Percentiles rank a stretch among this genome's conserved stretches.
These are phyloP conservation scores for Aurifilum marmelostoma DNA, from an alignment of 2,329 filamentous ascomycete genomes.

Conservation along the genomic window DNA sequence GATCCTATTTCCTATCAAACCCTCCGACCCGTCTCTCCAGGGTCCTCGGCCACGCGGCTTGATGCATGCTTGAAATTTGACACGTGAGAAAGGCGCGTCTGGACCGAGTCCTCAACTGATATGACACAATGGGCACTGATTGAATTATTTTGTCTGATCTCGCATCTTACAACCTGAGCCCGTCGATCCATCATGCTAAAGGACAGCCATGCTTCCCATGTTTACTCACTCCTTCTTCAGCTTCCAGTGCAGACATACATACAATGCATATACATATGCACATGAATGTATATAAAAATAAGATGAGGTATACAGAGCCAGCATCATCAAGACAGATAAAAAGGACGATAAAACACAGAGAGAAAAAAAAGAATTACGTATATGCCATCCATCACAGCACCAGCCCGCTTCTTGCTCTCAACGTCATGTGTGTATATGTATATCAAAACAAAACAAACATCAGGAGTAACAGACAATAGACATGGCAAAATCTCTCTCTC, in stretches of 20 bases:
- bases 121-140: background rate
- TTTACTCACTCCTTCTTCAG: no score
- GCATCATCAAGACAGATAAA: background rate
- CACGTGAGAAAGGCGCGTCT: background rate
- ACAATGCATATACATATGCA: background rate
- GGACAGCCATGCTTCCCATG: no score
- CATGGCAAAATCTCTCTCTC: background rate
- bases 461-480: background rate
- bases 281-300: background rate
- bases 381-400: background rate
- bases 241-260: background rate
- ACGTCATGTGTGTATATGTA: background rate
- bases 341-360: background rate
- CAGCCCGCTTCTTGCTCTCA: background rate
- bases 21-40: background rate
- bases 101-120: background rate
- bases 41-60: background rate
- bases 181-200: no score
- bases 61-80: background rate
- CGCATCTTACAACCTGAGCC: no score
- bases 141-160: background rate
- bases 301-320: background rate
- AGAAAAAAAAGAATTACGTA: background rate
- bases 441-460: background rate
- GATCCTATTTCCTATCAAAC: background rate